Percentiles rank a stretch among this genome's conserved stretches.
Evolutionary conservation across 305 asterid genomes (phyloP).

Genomic region (Fraxinus albicans): DNA sequence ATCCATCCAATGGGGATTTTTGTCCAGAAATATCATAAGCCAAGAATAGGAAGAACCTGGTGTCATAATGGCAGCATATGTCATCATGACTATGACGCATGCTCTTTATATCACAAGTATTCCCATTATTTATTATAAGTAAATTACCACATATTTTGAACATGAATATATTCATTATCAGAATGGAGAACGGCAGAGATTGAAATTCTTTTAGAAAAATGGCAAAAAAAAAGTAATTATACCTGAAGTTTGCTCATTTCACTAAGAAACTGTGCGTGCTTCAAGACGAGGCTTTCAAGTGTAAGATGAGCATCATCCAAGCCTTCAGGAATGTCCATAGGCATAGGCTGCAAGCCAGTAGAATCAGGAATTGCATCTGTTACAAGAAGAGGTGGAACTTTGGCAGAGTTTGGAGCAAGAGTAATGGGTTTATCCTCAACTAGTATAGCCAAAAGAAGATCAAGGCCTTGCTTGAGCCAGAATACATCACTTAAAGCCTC

Average conservation of each 20-base stretch:
- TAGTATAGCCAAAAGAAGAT: slow-evolving; percentile 91
- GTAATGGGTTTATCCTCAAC: slow-evolving; percentile 96
- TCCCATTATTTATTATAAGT: slow-evolving; percentile 3
- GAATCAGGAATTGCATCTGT: slow-evolving; percentile 55
- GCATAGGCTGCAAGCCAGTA: slow-evolving; percentile 76
- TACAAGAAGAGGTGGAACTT: slow-evolving; percentile 65
- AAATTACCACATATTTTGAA: not conserved
- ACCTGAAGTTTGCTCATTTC: slow-evolving; percentile 97
- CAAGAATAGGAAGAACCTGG: slow-evolving; percentile 5
- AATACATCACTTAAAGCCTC: slow-evolving; percentile 97
- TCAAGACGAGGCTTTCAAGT: slow-evolving; percentile 68
- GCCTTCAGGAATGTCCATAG: slow-evolving; percentile 71
- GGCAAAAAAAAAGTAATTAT: slow-evolving; percentile 15
- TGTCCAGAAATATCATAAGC: slow-evolving; percentile 10
- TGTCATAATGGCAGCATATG: slow-evolving; percentile 4
- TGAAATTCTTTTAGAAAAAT: slow-evolving; percentile 2
- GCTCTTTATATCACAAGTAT: slow-evolving; percentile 19
- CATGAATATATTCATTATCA: not conserved
- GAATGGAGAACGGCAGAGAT: slow-evolving; percentile 7
- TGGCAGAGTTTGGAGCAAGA: slow-evolving; percentile 95
- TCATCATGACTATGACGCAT: slow-evolving; percentile 1
- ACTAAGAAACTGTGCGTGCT: slow-evolving; percentile 79
- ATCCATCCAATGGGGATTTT: not conserved
- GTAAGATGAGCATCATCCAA: slow-evolving; percentile 83
- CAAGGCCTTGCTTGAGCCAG: slow-evolving; percentile 99